phyloP scores from a whole-genome alignment of 192 early-diverging fungal genomes.

The Entomortierella beljakovae region DNA sequence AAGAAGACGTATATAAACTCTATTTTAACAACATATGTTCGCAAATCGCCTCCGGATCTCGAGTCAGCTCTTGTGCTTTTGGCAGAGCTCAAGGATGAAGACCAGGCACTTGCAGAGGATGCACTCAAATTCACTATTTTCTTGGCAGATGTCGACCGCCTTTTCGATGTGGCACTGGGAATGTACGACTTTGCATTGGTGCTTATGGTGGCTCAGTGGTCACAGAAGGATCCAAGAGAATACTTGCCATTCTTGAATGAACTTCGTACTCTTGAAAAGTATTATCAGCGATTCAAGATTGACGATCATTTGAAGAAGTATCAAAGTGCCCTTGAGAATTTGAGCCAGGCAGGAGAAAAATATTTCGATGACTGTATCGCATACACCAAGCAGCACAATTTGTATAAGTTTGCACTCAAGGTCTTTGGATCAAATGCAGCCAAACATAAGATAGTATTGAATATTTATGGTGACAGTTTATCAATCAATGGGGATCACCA shows the following conservation, averaged over 20 bases:
- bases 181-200: constrained; percentile 95
- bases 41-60: constrained; percentile 83
- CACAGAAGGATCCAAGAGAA: constrained; percentile 97
- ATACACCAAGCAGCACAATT: constrained; percentile 73
- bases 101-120: constrained; percentile 77
- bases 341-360: constrained; percentile 66
- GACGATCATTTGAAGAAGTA: constrained; percentile 85
- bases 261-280: constrained; percentile 78
- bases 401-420: constrained; percentile 71
- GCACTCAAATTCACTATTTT: constrained; percentile 94
- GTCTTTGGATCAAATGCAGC: constrained; percentile 61
- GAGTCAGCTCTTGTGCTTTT: constrained; percentile 83
- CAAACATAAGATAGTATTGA: constrained; percentile 59
- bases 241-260: constrained; percentile 90
- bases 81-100: constrained; percentile 67
- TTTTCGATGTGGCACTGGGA: constrained; percentile 93
- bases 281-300: constrained; percentile 89
- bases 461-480: constrained; percentile 75
- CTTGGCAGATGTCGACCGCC: constrained; percentile 86
- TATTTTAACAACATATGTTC: constrained; percentile 87
- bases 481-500: constrained; percentile 63
- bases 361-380: constrained; percentile 68
- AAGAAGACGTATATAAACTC: constrained; percentile 76
- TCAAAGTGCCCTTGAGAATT: constrained; percentile 75
- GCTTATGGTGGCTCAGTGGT: constrained; percentile 96